Conservation (phyloP, 2,329 filamentous ascomycete species). For the Stachybotrys echinatus region DNA sequence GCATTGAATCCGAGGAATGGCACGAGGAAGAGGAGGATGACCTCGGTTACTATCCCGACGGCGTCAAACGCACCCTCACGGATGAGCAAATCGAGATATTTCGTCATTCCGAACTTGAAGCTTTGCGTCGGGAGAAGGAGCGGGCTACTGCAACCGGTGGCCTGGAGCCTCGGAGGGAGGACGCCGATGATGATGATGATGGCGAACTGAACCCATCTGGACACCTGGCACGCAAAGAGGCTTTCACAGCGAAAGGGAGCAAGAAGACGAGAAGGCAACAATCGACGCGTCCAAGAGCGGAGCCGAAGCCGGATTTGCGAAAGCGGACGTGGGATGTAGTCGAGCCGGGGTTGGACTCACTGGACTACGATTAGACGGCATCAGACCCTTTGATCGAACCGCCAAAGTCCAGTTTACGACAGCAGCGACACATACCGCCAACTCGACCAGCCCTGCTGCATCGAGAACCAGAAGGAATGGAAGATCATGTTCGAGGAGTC, state of each 20-base stretch:
- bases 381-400: neutral
- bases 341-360: constrained; percentile 51
- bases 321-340: constrained; percentile 66
- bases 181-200: neutral
- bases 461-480: no score
- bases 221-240: neutral
- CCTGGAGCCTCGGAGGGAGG: neutral
- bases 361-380: constrained; percentile 50
- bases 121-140: constrained; percentile 52
- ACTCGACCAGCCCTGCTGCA: no score
- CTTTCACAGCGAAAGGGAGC: neutral
- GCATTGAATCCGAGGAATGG: constrained; percentile 23
- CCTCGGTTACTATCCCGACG: constrained; percentile 81
- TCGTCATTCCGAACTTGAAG: constrained; percentile 78
- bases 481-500: no score
- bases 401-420: neutral
- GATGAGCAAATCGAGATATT: constrained; percentile 90
- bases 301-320: constrained; percentile 55
- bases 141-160: constrained; percentile 15
- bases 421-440: no score
- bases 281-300: constrained; percentile 30
- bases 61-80: constrained; percentile 81
- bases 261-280: constrained; percentile 33
- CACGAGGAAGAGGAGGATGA: constrained; percentile 55
- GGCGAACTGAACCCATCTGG: neutral